phyloP scores from a whole-genome alignment of 78 protist genomes.

The Emiliania huxleyi region DNA sequence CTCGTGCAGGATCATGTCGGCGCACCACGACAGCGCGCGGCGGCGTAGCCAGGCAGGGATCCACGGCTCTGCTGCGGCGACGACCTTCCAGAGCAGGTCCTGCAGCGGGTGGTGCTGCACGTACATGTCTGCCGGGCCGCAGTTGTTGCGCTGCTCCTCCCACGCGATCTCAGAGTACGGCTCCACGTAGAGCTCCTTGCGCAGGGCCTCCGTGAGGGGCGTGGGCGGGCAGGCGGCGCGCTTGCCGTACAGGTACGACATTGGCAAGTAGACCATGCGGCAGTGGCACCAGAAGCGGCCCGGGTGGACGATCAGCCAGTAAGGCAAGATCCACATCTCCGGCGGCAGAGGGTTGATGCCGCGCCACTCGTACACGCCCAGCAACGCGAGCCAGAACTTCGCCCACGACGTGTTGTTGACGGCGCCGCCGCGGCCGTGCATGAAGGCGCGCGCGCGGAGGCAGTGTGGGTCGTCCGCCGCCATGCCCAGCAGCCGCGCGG shows the following conservation, averaged over 20 bases:
- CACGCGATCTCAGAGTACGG: neutral
- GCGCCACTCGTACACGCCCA: slow-evolving; percentile 73
- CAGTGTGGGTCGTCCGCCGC: slow-evolving; percentile 45
- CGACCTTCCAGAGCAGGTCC: neutral
- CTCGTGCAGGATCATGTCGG: slow-evolving; percentile 74
- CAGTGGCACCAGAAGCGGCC: slow-evolving; percentile 87
- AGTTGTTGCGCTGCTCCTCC: neutral
- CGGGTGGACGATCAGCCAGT: slow-evolving; percentile 74
- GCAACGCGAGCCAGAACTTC: slow-evolving; percentile 77
- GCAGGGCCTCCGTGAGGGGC: slow-evolving; percentile 7
- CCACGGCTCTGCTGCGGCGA: neutral
- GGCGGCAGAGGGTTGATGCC: slow-evolving; percentile 79
- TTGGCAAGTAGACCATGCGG: slow-evolving; percentile 90
- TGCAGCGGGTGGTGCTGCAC: neutral
- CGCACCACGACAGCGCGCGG: neutral
- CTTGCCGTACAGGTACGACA: slow-evolving; percentile 81
- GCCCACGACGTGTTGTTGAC: slow-evolving; percentile 87
- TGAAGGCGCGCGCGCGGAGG: slow-evolving; percentile 55
- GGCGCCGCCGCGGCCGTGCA: slow-evolving; percentile 69
- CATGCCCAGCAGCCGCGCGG: slow-evolving; percentile 81
- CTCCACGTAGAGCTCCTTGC: slow-evolving; percentile 20
- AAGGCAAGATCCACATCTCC: slow-evolving; percentile 85
- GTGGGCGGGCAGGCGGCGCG: no score
- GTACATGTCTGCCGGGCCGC: neutral
- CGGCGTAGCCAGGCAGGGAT: slow-evolving; percentile 49